A percentile compares a stretch with the other conserved stretches of the same genome.
phyloP scores from a whole-genome alignment of 148 eudicot species.

The Amaranthus hypochondriacus region DNA sequence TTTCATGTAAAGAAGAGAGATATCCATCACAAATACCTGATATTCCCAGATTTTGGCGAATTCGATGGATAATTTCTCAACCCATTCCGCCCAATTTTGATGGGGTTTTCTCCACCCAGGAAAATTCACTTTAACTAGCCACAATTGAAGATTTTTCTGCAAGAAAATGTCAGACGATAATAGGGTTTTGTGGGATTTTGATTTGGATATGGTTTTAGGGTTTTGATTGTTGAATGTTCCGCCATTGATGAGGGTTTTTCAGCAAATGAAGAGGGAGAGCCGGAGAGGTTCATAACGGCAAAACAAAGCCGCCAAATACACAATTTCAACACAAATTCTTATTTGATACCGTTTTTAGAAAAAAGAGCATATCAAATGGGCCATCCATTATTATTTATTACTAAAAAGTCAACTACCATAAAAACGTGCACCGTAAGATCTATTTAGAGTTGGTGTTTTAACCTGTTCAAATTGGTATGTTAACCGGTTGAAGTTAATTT shows the following conservation, averaged over 20 bases:
- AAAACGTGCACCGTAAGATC: no score
- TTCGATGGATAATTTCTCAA: conserved; percentile 15
- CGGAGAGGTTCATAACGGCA: no score
- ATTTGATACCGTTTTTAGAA: no score
- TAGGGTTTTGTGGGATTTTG: conserved; percentile 8
- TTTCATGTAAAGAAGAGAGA: conserved; percentile 21
- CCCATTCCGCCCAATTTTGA: conserved; percentile 30
- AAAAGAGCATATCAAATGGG: no score
- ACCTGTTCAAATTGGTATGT: no score
- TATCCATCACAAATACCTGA: conserved; percentile 38
- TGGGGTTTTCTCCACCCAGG: conserved; percentile 28
- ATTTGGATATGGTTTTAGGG: background rate
- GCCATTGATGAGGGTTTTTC: background rate
- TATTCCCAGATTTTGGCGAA: conserved; percentile 23
- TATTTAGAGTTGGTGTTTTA: no score
- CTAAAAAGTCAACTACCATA: no score
- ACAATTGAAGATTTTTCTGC: conserved; percentile 14
- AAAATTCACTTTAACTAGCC: conserved; percentile 28
- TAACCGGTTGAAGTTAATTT: no score
- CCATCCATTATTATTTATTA: no score
- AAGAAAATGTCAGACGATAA: conserved; percentile 17
- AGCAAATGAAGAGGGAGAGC: no score
- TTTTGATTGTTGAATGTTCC: conserved; percentile 2
- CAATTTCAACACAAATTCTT: no score
- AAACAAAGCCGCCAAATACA: no score